Evolutionary conservation across 106 monocot genomes (phyloP).

Genomic region (Triglochin maritima): DNA sequence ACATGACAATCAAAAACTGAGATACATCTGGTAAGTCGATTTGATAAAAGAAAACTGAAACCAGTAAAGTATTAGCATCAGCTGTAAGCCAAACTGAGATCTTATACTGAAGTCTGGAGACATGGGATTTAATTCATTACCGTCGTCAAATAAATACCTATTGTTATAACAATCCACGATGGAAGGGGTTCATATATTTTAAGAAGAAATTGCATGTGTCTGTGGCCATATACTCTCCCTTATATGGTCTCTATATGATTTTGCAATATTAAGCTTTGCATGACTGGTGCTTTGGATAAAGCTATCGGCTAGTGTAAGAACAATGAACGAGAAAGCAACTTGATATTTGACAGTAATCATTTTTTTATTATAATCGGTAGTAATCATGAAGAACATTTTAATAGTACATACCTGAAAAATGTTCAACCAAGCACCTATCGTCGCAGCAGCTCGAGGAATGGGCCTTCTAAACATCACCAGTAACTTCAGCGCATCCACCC

Average conservation of each 20-base stretch:
- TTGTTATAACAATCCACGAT: too few species aligned
- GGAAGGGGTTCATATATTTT: too few species aligned
- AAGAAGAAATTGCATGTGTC: too few species aligned
- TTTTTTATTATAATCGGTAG: not conserved
- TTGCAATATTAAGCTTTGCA: too few species aligned
- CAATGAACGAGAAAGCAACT: not conserved
- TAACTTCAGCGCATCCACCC: slow-evolving; percentile 80
- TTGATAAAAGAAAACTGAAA: not conserved
- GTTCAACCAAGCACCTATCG: slow-evolving; percentile 87
- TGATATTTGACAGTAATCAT: not conserved
- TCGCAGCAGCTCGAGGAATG: slow-evolving; percentile 64
- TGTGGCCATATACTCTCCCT: too few species aligned
- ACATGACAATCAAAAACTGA: slow-evolving; percentile 84
- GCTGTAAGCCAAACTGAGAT: too few species aligned
- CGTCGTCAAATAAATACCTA: too few species aligned
- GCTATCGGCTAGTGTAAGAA: not conserved
- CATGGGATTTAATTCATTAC: too few species aligned
- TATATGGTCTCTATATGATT: too few species aligned
- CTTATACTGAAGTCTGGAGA: too few species aligned
- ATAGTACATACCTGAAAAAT: slow-evolving; percentile 61
- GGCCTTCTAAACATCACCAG: slow-evolving; percentile 75
- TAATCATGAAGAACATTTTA: not conserved
- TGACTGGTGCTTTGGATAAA: too few species aligned
- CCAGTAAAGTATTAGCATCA: too few species aligned
- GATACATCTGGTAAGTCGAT: not conserved